Percentiles rank a stretch among this genome's conserved stretches.
These are phyloP conservation scores for Ottelia alismoides DNA, from an alignment of 106 monocot species.

Conservation along the genomic window DNA sequence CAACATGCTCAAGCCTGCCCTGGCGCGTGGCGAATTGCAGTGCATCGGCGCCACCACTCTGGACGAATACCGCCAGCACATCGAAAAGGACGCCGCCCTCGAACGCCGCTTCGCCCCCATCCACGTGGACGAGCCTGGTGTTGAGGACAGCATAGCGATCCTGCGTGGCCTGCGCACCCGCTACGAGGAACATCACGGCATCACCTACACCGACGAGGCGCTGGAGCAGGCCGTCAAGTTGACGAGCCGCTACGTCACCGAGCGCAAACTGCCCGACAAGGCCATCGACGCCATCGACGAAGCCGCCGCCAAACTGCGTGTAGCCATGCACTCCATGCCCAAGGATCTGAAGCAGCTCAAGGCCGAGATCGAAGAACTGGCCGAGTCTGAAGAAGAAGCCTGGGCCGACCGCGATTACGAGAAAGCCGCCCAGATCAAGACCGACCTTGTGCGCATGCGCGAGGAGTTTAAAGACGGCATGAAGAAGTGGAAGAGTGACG, in stretches of 20 bases:
- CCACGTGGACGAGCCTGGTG: constrained; percentile 44
- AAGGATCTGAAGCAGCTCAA: constrained; percentile 50
- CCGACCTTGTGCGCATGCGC: constrained; percentile 31
- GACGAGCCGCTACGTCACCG: constrained; percentile 14
- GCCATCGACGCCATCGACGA: constrained; percentile 84
- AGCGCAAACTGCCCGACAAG: constrained; percentile 77
- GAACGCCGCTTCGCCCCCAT: constrained; percentile 5
- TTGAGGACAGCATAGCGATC: constrained; percentile 7
- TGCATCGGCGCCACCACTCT: too few species aligned
- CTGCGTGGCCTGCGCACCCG: constrained; percentile 2
- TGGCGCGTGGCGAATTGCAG: too few species aligned
- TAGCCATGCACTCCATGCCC: too few species aligned
- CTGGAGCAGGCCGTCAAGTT: constrained; percentile 3
- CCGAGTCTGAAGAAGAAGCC: constrained; percentile 72
- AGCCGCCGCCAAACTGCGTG: constrained; percentile 76
- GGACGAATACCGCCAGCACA: constrained; percentile 49
- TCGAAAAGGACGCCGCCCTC: constrained; percentile 33
- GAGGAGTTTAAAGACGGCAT: constrained; percentile 28
- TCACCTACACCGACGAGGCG: constrained; percentile 1
- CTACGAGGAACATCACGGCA: constrained; percentile 6
- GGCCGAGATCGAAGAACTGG: constrained; percentile 35
- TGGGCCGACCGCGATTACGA: constrained; percentile 62
- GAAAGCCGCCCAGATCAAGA: constrained; percentile 56
- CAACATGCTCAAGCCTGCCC: constrained; percentile 49
- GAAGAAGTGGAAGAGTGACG: constrained; percentile 36